Percentiles rank a stretch among this genome's conserved stretches.
Conservation (phyloP, 352 stramenopile species). For the Phytophthora podocarpi region DNA sequence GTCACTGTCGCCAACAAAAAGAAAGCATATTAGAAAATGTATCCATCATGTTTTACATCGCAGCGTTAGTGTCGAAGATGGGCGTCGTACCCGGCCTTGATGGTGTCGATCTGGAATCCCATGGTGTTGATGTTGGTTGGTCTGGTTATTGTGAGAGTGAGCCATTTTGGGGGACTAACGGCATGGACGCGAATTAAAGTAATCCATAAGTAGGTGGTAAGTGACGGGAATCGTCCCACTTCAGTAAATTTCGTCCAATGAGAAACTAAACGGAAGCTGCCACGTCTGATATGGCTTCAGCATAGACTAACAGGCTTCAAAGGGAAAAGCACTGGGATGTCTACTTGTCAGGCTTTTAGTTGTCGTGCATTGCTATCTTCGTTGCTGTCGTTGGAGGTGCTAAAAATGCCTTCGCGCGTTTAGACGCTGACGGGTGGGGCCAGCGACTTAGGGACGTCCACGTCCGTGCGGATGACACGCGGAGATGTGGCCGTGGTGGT, state of each 20-base stretch:
- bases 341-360: not conserved
- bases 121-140: conserved; percentile 21
- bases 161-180: not conserved
- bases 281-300: conserved; percentile 26
- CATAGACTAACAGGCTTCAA: not conserved
- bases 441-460: conserved; percentile 61
- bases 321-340: not conserved
- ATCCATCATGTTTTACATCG: no score
- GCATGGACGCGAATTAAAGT: not conserved
- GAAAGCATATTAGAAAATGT: not conserved
- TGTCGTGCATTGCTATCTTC: not conserved
- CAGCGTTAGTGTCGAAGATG: no score
- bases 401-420: not conserved
- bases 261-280: no score
- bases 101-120: conserved; percentile 75
- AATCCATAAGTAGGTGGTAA: conserved; percentile 6
- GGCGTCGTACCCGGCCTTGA: conserved; percentile 61
- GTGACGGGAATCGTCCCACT: not conserved
- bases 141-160: conserved; percentile 14
- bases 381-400: not conserved
- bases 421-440: conserved; percentile 78
- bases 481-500: conserved; percentile 50
- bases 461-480: conserved; percentile 67
- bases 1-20: conserved; percentile 42
- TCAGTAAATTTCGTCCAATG: conserved; percentile 1